Evolutionary conservation across 2,329 filamentous ascomycete genomes (phyloP).

Genomic region (Elsinoe arachidis): DNA sequence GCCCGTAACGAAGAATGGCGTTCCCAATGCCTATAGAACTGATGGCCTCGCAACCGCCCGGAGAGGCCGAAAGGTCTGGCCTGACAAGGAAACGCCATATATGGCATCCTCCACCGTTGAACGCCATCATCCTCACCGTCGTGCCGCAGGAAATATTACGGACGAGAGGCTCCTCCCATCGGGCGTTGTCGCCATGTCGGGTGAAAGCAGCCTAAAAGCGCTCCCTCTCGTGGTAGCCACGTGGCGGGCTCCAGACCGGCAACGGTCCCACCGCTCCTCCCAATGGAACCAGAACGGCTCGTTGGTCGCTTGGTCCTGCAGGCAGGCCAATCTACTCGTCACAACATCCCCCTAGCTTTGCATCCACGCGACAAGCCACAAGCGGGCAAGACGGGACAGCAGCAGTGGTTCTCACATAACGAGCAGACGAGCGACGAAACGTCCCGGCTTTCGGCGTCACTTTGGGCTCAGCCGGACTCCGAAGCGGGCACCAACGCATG

Average conservation of each 20-base stretch:
- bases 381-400: not conserved
- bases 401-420: too few species aligned
- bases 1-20: not conserved
- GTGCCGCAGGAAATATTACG: not conserved
- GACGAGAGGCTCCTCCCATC: not conserved
- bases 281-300: not conserved
- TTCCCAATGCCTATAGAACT: not conserved
- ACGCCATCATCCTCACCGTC: not conserved
- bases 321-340: not conserved
- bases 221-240: not conserved
- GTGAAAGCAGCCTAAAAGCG: not conserved
- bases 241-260: slow-evolving; percentile 8
- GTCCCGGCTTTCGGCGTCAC: not conserved
- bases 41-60: not conserved
- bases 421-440: too few species aligned
- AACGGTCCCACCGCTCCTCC: not conserved
- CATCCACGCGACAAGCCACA: not conserved
- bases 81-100: not conserved
- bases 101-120: not conserved
- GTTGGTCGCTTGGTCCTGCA: not conserved
- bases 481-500: not conserved
- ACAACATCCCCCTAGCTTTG: not conserved
- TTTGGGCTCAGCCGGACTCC: not conserved
- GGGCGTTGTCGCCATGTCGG: not conserved
- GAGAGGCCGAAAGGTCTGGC: not conserved